These are phyloP conservation scores for Mycocentrospora acerina DNA, from an alignment of 2,329 filamentous ascomycete species.

Conservation along the genomic window DNA sequence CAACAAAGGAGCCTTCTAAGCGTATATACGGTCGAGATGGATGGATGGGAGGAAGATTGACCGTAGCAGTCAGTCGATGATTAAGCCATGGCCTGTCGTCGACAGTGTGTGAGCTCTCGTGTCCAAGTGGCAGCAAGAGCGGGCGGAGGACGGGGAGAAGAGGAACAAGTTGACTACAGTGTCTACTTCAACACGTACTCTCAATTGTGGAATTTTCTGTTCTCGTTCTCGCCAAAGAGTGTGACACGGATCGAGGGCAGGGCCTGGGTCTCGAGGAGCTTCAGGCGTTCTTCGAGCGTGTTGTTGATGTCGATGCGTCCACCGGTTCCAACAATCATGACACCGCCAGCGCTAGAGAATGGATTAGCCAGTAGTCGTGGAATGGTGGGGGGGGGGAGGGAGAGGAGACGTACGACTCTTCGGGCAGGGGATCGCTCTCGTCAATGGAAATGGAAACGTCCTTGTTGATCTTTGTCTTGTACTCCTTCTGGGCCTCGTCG, in stretches of 20 bases:
- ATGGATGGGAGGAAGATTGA: too few relatives aligned
- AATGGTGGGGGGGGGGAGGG: too few relatives aligned
- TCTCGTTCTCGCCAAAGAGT: slow-evolving; percentile 90
- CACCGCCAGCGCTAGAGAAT: slow-evolving; percentile 72
- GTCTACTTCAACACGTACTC: too few relatives aligned
- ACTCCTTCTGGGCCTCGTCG: slow-evolving; percentile 75
- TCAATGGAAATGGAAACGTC: slow-evolving; percentile 72
- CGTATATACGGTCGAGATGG: too few relatives aligned
- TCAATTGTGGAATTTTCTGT: slow-evolving; percentile 94
- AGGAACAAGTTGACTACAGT: too few relatives aligned
- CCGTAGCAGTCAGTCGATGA: too few relatives aligned
- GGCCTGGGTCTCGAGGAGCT: slow-evolving; percentile 79
- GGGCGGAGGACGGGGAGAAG: too few relatives aligned
- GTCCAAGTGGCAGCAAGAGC: too few relatives aligned
- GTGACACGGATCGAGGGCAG: slow-evolving; percentile 82
- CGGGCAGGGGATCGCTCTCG: slow-evolving; percentile 75
- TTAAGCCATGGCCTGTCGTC: neutral
- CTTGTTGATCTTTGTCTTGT: slow-evolving; percentile 74
- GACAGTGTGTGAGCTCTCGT: neutral
- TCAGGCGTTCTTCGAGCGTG: slow-evolving; percentile 89
- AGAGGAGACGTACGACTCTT: slow-evolving; percentile 70
- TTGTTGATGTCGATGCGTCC: slow-evolving; percentile 99
- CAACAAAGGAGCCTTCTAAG: neutral
- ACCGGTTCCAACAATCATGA: slow-evolving; percentile 74
- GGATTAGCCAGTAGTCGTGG: slow-evolving; percentile 10